phyloP scores from a whole-genome alignment of 495 filamentous ascomycete genomes.

The Amniculicola lignicola region DNA sequence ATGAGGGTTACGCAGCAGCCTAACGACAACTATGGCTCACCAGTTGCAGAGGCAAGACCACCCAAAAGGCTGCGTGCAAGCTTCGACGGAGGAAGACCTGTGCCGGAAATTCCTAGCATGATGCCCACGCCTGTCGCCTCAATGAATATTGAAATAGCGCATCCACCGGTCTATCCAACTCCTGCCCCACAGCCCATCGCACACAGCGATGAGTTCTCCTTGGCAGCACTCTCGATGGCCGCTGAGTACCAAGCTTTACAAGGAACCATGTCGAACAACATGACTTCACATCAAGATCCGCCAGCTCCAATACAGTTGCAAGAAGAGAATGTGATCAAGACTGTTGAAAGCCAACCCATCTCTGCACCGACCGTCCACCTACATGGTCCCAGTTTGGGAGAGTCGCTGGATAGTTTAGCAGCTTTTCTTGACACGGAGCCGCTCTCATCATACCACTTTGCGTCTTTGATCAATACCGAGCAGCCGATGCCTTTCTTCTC shows the following conservation, averaged over 20 bases:
- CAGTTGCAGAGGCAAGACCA: constrained; percentile 13
- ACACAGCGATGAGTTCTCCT: constrained; percentile 28
- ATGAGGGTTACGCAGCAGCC: not conserved
- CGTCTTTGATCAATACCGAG: constrained; percentile 26
- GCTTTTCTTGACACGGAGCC: constrained; percentile 24
- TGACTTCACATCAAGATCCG: constrained; percentile 12
- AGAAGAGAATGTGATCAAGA: not conserved
- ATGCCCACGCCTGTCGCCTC: constrained; percentile 15
- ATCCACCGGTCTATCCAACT: constrained; percentile 1
- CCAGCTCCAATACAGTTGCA: not conserved
- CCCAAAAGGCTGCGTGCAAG: constrained; percentile 23
- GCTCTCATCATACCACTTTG: constrained; percentile 24
- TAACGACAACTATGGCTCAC: not conserved
- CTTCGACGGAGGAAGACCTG: constrained; percentile 16
- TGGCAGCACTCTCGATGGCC: constrained; percentile 25
- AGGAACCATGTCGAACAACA: constrained; percentile 19
- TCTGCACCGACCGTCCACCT: not conserved
- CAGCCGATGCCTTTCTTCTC: constrained; percentile 33
- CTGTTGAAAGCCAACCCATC: not conserved
- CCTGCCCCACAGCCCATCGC: not conserved
- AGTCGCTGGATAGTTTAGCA: constrained; percentile 24
- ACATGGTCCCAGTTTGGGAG: constrained; percentile 16
- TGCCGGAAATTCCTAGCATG: constrained; percentile 28
- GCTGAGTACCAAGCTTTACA: constrained; percentile 28
- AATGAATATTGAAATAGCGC: not conserved